Conservation (phyloP, 495 filamentous ascomycete genomes). For the Xylaria acuta region DNA sequence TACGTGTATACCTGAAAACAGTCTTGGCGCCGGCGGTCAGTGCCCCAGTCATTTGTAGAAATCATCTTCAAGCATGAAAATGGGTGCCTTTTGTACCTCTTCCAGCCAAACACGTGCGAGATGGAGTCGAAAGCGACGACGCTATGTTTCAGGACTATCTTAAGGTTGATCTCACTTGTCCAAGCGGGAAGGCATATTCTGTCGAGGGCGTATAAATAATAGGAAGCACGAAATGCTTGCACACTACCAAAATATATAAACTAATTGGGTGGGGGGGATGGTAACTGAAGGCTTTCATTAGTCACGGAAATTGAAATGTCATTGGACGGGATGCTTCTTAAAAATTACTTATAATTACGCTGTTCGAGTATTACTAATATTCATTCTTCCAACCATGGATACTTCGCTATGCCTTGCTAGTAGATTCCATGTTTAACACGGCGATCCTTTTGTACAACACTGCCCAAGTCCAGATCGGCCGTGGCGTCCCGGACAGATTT, state of each 20-base stretch:
- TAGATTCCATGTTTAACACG: neutral
- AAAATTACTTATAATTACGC: slow-evolving; percentile 2
- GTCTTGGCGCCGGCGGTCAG: neutral
- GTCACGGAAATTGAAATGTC: no score
- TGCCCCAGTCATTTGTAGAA: neutral
- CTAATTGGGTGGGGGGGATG: neutral
- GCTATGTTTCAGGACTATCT: neutral
- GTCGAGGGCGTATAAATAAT: neutral
- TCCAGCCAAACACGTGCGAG: neutral
- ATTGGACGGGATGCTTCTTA: neutral
- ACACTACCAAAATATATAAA: neutral
- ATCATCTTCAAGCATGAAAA: neutral
- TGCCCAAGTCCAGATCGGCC: neutral
- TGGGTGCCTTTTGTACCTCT: neutral
- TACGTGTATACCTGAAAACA: neutral
- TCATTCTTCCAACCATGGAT: slow-evolving; percentile 20
- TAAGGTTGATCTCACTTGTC: neutral
- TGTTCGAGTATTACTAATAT: slow-evolving; percentile 17
- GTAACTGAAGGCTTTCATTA: neutral
- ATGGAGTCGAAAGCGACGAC: neutral
- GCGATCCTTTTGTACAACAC: slow-evolving; percentile 7
- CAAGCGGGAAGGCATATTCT: neutral
- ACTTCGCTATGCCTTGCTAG: slow-evolving; percentile 9
- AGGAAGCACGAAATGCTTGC: neutral
- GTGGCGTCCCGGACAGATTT: neutral